Percentiles rank a stretch among this genome's conserved stretches.
Evolutionary conservation across 768 basidiomycete species (phyloP).

Genomic region (Suillus tomentosus): DNA sequence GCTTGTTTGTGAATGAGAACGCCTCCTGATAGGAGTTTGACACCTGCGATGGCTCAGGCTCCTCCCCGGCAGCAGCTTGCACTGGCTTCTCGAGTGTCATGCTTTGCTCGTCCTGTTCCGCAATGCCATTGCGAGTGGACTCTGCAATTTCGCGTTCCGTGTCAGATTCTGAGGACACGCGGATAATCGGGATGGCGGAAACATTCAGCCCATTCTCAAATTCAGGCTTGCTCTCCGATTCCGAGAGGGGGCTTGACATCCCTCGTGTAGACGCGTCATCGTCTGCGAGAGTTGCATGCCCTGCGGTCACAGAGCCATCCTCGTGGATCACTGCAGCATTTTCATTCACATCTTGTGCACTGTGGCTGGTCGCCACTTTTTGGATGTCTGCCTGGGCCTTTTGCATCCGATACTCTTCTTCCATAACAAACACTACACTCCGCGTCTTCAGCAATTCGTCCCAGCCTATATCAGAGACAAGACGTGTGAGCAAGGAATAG

Average conservation of each 20-base stretch:
- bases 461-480: conserved; percentile 97
- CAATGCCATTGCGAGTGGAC: conserved; percentile 28
- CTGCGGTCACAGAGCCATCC: conserved; percentile 52
- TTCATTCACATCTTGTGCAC: conserved; percentile 25
- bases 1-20: conserved; percentile 94
- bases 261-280: conserved; percentile 75
- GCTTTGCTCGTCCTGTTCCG: conserved; percentile 28
- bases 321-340: conserved; percentile 56
- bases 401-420: conserved; percentile 98
- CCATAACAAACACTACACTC: conserved; percentile 98
- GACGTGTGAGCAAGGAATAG: conserved; percentile 84
- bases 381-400: conserved; percentile 79
- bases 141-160: conserved; percentile 43
- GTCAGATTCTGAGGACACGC: conserved; percentile 73
- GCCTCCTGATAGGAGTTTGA: conserved; percentile 48
- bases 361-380: conserved; percentile 25
- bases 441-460: conserved; percentile 96
- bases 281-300: conserved; percentile 41
- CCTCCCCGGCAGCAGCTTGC: conserved; percentile 41
- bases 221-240: conserved; percentile 30
- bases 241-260: conserved; percentile 43
- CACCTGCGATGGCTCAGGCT: conserved; percentile 27
- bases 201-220: conserved; percentile 13
- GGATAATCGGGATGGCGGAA: conserved; percentile 64
- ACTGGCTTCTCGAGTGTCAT: conserved; percentile 44